Evolutionary conservation across 2,329 filamentous ascomycete genomes (phyloP).

Genomic region (Paracorniculantispora psalliotae): DNA sequence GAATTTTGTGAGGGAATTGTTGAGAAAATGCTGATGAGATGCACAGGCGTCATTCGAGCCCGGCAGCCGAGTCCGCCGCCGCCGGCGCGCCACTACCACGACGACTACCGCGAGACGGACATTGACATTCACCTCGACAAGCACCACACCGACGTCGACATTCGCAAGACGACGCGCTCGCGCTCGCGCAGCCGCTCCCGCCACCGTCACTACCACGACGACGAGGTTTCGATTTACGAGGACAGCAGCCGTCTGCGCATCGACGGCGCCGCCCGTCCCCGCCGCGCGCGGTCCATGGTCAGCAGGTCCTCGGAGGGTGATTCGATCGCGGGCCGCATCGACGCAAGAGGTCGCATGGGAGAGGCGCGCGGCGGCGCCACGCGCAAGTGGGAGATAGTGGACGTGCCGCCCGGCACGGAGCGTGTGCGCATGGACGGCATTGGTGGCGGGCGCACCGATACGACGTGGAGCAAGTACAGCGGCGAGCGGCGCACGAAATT

Average conservation of each 20-base stretch:
- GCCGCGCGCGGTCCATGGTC: slow-evolving; percentile 49
- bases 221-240: slow-evolving; percentile 59
- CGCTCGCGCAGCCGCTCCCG: slow-evolving; percentile 35
- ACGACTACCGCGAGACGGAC: slow-evolving; percentile 50
- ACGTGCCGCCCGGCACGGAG: slow-evolving; percentile 79
- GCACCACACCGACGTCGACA: slow-evolving; percentile 54
- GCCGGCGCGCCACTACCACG: slow-evolving; percentile 40
- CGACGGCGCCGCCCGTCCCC: slow-evolving; percentile 37
- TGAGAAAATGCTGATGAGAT: background rate
- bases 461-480: slow-evolving; percentile 74
- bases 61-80: slow-evolving; percentile 43
- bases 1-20: no score
- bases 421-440: slow-evolving; percentile 76
- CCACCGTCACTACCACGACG: slow-evolving; percentile 27
- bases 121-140: slow-evolving; percentile 56
- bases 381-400: slow-evolving; percentile 74
- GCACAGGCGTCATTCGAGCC: slow-evolving; percentile 40
- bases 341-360: slow-evolving; percentile 60
- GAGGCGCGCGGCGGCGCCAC: slow-evolving; percentile 72
- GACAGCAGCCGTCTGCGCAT: slow-evolving; percentile 42
- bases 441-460: slow-evolving; percentile 69
- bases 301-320: slow-evolving; percentile 51
- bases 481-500: slow-evolving; percentile 72
- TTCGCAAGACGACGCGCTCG: slow-evolving; percentile 36
- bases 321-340: slow-evolving; percentile 53